A percentile compares a stretch with the other conserved stretches of the same genome.
Conservation (phyloP, 257 asterid genomes). For the Penstemon newberryi region DNA sequence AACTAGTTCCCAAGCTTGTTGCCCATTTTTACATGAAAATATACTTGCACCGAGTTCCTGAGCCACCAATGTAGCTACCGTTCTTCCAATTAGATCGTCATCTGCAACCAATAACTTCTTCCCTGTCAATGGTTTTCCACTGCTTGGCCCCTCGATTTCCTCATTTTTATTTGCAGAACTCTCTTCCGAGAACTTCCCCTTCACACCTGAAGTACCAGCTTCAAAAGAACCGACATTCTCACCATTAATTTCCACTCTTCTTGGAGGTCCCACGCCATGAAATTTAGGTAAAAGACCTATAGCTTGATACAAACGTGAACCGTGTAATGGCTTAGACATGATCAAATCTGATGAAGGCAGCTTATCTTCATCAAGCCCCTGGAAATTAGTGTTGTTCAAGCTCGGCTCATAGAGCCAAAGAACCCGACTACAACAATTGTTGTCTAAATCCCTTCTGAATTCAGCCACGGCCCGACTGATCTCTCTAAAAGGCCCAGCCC, state of each 20-base stretch:
- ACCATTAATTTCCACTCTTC: constrained; percentile 19
- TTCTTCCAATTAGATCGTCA: constrained; percentile 43
- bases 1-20: constrained; percentile 51
- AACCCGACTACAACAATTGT: constrained; percentile 41
- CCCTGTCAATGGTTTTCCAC: constrained; percentile 43
- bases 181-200: not conserved
- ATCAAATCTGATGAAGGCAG: constrained; percentile 54
- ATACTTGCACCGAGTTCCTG: constrained; percentile 51
- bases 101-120: constrained; percentile 64
- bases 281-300: constrained; percentile 62
- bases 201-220: constrained; percentile 17
- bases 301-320: constrained; percentile 55
- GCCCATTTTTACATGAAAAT: constrained; percentile 50
- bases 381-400: constrained; percentile 7
- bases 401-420: constrained; percentile 61
- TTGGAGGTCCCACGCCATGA: constrained; percentile 30
- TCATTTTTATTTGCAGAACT: not conserved
- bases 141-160: constrained; percentile 23
- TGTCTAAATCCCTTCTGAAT: constrained; percentile 48
- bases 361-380: constrained; percentile 45
- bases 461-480: constrained; percentile 52
- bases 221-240: constrained; percentile 1
- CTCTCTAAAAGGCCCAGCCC: constrained; percentile 45
- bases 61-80: constrained; percentile 38
- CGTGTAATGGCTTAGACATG: constrained; percentile 68